Conservation (phyloP, 306 rosid species). For the Crataegus laevigata region DNA sequence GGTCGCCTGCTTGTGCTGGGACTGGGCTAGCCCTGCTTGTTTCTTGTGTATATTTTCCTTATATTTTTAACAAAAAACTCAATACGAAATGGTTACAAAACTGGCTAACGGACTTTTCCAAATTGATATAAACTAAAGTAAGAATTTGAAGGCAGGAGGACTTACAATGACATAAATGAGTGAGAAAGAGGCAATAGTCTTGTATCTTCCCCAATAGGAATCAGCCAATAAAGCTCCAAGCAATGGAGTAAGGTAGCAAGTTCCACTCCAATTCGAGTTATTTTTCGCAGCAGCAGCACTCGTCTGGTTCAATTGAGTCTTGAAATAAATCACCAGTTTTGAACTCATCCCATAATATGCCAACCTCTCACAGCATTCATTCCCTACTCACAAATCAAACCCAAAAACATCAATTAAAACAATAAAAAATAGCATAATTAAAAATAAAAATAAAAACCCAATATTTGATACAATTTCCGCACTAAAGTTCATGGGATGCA, state of each 20-base stretch:
- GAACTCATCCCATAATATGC: constrained; percentile 80
- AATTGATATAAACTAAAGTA: neutral
- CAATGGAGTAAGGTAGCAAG: constrained; percentile 69
- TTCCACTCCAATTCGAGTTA: constrained; percentile 60
- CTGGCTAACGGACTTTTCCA: neutral
- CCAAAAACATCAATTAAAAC: neutral
- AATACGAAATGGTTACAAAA: too few species aligned
- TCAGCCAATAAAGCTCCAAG: constrained; percentile 79
- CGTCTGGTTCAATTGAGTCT: constrained; percentile 38
- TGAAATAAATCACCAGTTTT: constrained; percentile 61
- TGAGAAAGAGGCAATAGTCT: constrained; percentile 69
- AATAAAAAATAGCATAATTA: neutral
- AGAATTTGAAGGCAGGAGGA: neutral
- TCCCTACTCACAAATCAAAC: constrained; percentile 33
- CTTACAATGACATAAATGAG: constrained; percentile 60
- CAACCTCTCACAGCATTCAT: constrained; percentile 75
- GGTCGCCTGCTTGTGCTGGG: too few species aligned
- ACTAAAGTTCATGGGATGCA: neutral
- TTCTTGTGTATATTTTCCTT: too few species aligned
- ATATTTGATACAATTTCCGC: neutral
- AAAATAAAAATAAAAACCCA: neutral
- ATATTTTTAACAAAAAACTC: too few species aligned
- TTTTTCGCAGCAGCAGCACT: constrained; percentile 55
- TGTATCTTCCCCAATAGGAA: constrained; percentile 70
- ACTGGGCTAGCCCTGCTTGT: too few species aligned